phyloP scores from a whole-genome alignment of 2,329 filamentous ascomycete species.

The Stagonosporopsis rhizophila region DNA sequence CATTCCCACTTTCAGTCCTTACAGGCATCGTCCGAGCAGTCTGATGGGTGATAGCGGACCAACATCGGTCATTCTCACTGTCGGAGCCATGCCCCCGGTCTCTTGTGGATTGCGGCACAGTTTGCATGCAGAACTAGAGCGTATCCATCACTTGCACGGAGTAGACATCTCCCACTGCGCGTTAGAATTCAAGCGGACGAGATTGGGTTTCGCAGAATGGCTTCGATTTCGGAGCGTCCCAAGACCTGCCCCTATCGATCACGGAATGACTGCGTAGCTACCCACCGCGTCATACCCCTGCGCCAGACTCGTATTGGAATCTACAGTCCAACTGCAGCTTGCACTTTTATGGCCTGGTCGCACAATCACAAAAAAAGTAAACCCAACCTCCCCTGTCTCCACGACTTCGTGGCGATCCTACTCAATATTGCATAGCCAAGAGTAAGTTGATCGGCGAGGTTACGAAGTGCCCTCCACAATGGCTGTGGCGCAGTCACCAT shows the following conservation, averaged over 20 bases:
- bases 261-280: neutral
- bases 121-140: neutral
- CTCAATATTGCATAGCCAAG: no score
- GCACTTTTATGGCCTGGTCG: neutral
- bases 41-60: neutral
- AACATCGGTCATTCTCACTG: neutral
- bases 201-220: neutral
- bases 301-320: neutral
- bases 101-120: neutral
- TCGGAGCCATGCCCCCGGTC: slow-evolving; percentile 3
- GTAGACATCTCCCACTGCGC: neutral
- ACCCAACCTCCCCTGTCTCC: neutral
- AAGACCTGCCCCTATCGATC: neutral
- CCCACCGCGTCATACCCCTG: neutral
- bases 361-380: neutral
- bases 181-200: neutral
- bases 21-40: neutral
- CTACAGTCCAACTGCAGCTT: neutral
- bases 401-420: no score
- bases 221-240: neutral
- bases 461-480: neutral
- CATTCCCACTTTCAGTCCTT: neutral
- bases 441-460: no score
- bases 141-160: neutral
- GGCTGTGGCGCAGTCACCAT: slow-evolving; percentile 11